These are phyloP conservation scores for Trichosporon sp. DNA, from an alignment of 1,284 basidiomycete species.

Conservation along the genomic window DNA sequence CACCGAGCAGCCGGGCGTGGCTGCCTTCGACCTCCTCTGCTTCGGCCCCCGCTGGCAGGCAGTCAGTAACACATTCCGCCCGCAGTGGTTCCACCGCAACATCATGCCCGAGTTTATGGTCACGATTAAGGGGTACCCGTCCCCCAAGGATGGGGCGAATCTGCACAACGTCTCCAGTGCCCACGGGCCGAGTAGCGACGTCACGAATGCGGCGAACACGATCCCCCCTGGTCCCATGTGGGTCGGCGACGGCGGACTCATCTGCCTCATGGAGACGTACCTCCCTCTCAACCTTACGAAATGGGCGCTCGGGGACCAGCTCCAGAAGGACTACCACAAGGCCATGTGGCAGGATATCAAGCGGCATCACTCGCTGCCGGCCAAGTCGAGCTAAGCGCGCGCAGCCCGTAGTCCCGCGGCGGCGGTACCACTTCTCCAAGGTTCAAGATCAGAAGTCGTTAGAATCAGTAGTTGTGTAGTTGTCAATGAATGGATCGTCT, in stretches of 20 bases:
- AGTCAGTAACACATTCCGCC: constrained; percentile 50
- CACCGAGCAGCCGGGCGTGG: constrained; percentile 65
- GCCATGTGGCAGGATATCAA: constrained; percentile 29
- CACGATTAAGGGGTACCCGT: constrained; percentile 30
- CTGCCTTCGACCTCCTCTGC: constrained; percentile 36
- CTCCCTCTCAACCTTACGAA: constrained; percentile 21
- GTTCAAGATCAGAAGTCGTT: neutral
- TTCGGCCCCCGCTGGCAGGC: constrained; percentile 35
- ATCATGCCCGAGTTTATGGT: constrained; percentile 46
- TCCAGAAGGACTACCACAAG: constrained; percentile 40
- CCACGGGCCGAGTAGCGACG: constrained; percentile 41
- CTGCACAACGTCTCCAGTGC: constrained; percentile 44
- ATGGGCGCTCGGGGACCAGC: constrained; percentile 36
- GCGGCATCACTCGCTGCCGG: constrained; percentile 23
- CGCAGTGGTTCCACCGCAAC: constrained; percentile 66
- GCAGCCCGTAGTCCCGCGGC: neutral
- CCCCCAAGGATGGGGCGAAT: constrained; percentile 34
- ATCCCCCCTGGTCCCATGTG: constrained; percentile 19
- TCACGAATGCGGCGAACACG: constrained; percentile 17
- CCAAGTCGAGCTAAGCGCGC: constrained; percentile 4
- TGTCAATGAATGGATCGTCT: neutral
- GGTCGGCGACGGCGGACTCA: constrained; percentile 16
- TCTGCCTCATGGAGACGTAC: constrained; percentile 24
- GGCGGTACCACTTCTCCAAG: neutral
- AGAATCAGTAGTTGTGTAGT: neutral